Base-by-base conservation (phyloP, 805 yeast genomes). In the Candida sithepensis region DNA sequence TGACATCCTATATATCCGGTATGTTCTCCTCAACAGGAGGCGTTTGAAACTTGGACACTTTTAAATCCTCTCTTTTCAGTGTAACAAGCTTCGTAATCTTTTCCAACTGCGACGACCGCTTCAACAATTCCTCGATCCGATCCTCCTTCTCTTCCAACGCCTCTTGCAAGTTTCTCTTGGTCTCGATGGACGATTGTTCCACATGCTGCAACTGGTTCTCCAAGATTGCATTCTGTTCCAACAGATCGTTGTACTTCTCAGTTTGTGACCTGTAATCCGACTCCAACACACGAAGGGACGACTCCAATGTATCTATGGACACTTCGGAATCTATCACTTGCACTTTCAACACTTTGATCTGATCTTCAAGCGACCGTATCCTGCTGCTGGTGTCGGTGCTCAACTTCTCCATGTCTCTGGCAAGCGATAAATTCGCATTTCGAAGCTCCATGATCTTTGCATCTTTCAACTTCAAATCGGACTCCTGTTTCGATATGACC, bases 181-280 rank as follows among this genome's bases (percentile, higher is more conserved):
- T 28, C 23, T 20, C 23, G 18, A 41, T 12, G 10, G 24, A 23
- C 14, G 14, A 4, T 19, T 18, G 6, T 34, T 30, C 22, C 28
- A 24, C 14, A 42, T 20, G 7, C 37, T 44, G 13, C 45, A 34
- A 10, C 24, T 62, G 63, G 44, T 53, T 52, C 44, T 63, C 66
- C 38, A 59, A 42, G 18, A 51, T 30, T 3, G 67, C 64, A 32
- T 59, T 38, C 26, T 41, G 47, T 44, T 64, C 68, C 8, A 63
- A 34, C 24, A 48, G 45, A 19, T 51, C 53, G 41, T 56, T 55
- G 3, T 54, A 43, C 19, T 32, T 33, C n/a, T 57, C 61, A 9
- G 40, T 43, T 18, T 50, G 50, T 18, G 44, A 28, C 12, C 21
- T 41, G 1, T 49, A 32, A 7, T 49, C 23, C 7, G 50, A 39